Percentiles rank a stretch among this genome's conserved stretches.
These are phyloP conservation scores for Lasiosphaeria miniovina DNA, from an alignment of 495 filamentous ascomycete genomes.

Conservation along the genomic window DNA sequence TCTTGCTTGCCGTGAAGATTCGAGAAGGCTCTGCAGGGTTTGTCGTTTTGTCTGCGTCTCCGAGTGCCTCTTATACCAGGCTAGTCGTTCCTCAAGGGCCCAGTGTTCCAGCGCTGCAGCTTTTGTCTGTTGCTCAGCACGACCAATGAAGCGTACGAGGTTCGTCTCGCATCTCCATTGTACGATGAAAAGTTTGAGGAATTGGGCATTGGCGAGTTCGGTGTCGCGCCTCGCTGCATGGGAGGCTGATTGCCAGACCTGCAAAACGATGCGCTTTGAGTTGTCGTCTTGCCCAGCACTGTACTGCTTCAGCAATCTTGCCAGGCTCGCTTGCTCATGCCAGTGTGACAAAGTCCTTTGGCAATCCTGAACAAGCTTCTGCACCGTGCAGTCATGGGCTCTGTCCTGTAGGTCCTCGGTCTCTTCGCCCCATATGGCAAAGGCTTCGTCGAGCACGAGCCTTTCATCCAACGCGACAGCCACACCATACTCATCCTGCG, in stretches of 20 bases:
- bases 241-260: constrained; percentile 14
- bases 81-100: constrained; percentile 23
- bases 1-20: constrained; percentile 4
- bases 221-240: constrained; percentile 1
- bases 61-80: constrained; percentile 20
- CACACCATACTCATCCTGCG: constrained; percentile 17
- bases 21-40: constrained; percentile 10
- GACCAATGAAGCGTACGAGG: constrained; percentile 18
- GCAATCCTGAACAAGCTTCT: constrained; percentile 14
- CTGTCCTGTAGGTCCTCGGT: constrained; percentile 20
- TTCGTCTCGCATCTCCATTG: constrained; percentile 27
- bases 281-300: constrained; percentile 10
- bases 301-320: constrained; percentile 19
- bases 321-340: constrained; percentile 28
- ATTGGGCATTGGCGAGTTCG: constrained; percentile 18
- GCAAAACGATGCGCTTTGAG: constrained; percentile 11
- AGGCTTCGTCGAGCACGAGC: constrained; percentile 27
- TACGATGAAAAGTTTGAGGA: constrained; percentile 16
- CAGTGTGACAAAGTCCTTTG: constrained; percentile 18
- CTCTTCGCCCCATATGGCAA: constrained; percentile 33
- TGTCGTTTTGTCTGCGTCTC: constrained; percentile 15
- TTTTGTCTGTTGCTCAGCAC: constrained; percentile 18
- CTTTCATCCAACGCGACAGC: constrained; percentile 26
- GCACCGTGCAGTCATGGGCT: constrained; percentile 16
- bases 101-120: constrained; percentile 19